A percentile compares a stretch with the other conserved stretches of the same genome.
Evolutionary conservation across 345 rosid genomes (phyloP).

Genomic region (Hibiscus syriacus): DNA sequence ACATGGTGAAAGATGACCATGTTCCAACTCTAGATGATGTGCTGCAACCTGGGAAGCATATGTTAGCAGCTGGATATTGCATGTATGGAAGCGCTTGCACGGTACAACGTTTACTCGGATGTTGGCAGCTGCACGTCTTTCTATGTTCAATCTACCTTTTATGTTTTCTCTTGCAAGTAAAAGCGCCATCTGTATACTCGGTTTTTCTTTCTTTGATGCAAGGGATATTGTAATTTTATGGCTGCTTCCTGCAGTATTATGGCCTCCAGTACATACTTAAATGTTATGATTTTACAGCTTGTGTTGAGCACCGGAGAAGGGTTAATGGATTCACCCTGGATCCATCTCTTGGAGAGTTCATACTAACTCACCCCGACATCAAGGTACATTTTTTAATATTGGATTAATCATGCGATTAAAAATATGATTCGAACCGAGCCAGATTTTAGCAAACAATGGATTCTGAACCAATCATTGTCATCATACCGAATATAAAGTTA

Average conservation of each 20-base stretch:
- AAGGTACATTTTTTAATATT: slow-evolving; percentile 43
- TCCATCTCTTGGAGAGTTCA: slow-evolving; percentile 99
- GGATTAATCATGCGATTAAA: not conserved
- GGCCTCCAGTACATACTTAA: not conserved
- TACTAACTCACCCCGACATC: slow-evolving; percentile 87
- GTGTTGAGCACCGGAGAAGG: slow-evolving; percentile 80
- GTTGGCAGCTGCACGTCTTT: not conserved
- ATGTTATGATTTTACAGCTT: slow-evolving; percentile 42
- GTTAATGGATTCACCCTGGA: slow-evolving; percentile 95
- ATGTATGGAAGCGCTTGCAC: slow-evolving; percentile 99
- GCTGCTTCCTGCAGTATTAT: not conserved
- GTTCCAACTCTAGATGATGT: slow-evolving; percentile 78
- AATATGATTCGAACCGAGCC: too few species aligned
- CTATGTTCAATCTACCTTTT: too few species aligned
- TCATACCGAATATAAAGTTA: too few species aligned
- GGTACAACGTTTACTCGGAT: slow-evolving; percentile 38
- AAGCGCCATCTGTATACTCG: not conserved
- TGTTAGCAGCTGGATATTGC: slow-evolving; percentile 98
- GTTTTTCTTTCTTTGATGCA: not conserved
- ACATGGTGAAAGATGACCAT: slow-evolving; percentile 51
- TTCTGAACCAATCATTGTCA: too few species aligned
- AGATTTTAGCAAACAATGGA: too few species aligned
- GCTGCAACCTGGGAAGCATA: slow-evolving; percentile 81
- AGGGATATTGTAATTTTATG: not conserved
- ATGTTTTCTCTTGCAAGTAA: not conserved